Conservation (phyloP, 2,329 filamentous ascomycete species). For the Seiridium unicorne region DNA sequence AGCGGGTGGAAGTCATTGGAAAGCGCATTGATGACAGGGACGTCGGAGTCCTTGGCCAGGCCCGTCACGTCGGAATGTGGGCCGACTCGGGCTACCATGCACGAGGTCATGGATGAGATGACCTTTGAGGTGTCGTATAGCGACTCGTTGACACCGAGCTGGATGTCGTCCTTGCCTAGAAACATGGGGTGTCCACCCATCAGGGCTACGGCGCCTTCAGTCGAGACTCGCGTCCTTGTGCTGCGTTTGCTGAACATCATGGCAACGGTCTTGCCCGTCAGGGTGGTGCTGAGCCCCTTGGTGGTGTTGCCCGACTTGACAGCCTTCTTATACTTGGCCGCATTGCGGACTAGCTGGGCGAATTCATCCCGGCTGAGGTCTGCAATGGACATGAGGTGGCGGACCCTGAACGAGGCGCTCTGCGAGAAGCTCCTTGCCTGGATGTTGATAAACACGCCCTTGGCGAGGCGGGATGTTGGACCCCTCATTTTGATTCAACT, state of each 20-base stretch:
- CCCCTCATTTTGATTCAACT: conserved; percentile 21
- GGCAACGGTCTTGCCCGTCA: conserved; percentile 79
- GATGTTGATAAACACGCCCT: conserved; percentile 16
- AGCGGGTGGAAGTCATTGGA: conserved; percentile 92
- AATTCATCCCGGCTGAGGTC: conserved; percentile 82
- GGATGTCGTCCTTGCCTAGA: conserved; percentile 91
- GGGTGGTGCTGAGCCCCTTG: conserved; percentile 54
- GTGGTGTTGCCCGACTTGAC: conserved; percentile 70
- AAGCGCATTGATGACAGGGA: conserved; percentile 84
- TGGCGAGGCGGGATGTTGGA: conserved; percentile 17
- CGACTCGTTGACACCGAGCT: conserved; percentile 93
- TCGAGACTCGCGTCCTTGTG: conserved; percentile 89
- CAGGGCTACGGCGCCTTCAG: conserved; percentile 83
- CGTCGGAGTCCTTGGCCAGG: conserved; percentile 69
- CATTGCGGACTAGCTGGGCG: conserved; percentile 79
- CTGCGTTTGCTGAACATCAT: conserved; percentile 98
- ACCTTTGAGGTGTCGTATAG: conserved; percentile 90
- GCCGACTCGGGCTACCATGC: conserved; percentile 77
- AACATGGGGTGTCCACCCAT: conserved; percentile 97
- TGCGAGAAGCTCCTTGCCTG: conserved; percentile 43
- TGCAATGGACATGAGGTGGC: conserved; percentile 88
- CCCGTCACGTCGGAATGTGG: conserved; percentile 72
- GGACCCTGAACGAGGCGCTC: conserved; percentile 41
- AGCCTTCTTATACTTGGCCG: conserved; percentile 69
- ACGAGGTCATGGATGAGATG: conserved; percentile 89